phyloP scores from a whole-genome alignment of 2,329 filamentous ascomycete genomes.

The Rosellinia necatrix region DNA sequence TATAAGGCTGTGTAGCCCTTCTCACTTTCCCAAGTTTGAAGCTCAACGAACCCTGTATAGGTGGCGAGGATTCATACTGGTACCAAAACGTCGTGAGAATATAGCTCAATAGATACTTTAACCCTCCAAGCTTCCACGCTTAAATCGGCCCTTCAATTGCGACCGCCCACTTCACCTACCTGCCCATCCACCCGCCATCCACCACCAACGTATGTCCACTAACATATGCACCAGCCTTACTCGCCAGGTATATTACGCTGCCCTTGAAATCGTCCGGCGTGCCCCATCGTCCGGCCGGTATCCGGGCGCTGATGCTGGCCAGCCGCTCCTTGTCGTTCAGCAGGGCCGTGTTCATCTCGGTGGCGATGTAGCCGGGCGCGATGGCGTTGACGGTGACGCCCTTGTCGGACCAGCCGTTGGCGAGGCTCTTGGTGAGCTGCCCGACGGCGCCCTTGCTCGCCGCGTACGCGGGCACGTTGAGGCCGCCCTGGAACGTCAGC shows the following conservation, averaged over 20 bases:
- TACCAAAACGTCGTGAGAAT: too few species aligned
- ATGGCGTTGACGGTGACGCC: constrained; percentile 87
- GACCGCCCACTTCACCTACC: constrained; percentile 52
- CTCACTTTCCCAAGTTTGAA: too few species aligned
- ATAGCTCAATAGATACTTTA: too few species aligned
- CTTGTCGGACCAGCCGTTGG: constrained; percentile 82
- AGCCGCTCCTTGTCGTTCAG: constrained; percentile 72
- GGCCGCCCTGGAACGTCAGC: constrained; percentile 81
- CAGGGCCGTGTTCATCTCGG: constrained; percentile 91
- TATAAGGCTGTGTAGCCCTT: not conserved
- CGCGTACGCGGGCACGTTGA: constrained; percentile 87
- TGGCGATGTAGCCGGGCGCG: constrained; percentile 87
- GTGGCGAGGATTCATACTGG: too few species aligned
- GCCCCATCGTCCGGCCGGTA: constrained; percentile 85
- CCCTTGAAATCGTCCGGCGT: constrained; percentile 87
- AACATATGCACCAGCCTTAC: constrained; percentile 77
- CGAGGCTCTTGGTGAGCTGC: constrained; percentile 82
- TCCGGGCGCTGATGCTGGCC: constrained; percentile 75
- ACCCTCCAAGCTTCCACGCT: too few species aligned
- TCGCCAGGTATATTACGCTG: constrained; percentile 75
- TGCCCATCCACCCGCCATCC: constrained; percentile 92
- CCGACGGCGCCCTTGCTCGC: constrained; percentile 84
- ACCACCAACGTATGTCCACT: constrained; percentile 82
- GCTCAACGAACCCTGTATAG: too few species aligned
- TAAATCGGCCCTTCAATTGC: not conserved